Conservation (phyloP, 2,329 filamentous ascomycete genomes). For the Cylindrodendrum hubeiense region DNA sequence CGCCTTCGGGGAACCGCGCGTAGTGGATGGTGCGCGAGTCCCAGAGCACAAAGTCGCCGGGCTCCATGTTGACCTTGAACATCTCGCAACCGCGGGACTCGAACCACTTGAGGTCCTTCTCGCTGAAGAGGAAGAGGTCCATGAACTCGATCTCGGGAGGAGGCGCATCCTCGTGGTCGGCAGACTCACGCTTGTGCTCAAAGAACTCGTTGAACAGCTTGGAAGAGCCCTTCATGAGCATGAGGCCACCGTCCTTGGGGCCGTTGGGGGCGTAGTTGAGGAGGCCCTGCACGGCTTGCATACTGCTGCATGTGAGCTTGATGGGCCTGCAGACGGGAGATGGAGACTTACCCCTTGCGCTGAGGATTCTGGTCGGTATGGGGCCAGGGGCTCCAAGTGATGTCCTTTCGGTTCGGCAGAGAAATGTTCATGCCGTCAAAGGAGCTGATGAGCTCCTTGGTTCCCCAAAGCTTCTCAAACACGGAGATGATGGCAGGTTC, state of each 20-base stretch:
- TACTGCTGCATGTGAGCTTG: constrained; percentile 29
- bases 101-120: constrained; percentile 53
- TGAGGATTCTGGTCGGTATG: constrained; percentile 40
- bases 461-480: constrained; percentile 60
- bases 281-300: constrained; percentile 63
- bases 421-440: constrained; percentile 55
- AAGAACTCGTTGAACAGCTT: constrained; percentile 51
- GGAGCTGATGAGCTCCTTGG: constrained; percentile 60
- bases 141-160: constrained; percentile 50
- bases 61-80: constrained; percentile 55
- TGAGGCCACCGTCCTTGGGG: constrained; percentile 50
- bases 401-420: constrained; percentile 55
- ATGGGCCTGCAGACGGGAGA: neutral
- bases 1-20: constrained; percentile 50
- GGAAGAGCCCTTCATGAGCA: constrained; percentile 45
- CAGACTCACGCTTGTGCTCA: constrained; percentile 46
- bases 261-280: constrained; percentile 56
- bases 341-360: constrained; percentile 45
- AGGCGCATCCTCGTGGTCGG: constrained; percentile 46
- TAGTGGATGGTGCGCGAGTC: constrained; percentile 57
- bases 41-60: constrained; percentile 57
- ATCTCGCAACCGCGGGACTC: constrained; percentile 47
- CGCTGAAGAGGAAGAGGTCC: constrained; percentile 49
- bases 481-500: constrained; percentile 60
- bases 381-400: constrained; percentile 39